These are phyloP conservation scores for Stenocarpella maydis DNA, from an alignment of 2,329 filamentous ascomycete species.

Conservation along the genomic window DNA sequence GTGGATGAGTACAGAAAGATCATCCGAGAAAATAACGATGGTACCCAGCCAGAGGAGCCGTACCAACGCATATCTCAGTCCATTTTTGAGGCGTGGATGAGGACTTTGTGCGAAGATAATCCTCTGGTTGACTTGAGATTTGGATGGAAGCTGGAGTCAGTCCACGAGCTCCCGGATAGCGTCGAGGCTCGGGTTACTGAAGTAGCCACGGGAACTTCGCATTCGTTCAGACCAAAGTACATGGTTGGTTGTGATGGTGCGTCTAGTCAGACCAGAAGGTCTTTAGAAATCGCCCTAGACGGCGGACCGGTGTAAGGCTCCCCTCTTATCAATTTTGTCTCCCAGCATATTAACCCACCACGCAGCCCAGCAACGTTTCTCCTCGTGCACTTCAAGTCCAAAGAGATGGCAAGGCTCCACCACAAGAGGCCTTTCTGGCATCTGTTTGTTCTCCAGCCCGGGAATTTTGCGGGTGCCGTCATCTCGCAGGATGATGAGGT, in stretches of 20 bases:
- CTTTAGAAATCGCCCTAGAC: slow-evolving; percentile 24
- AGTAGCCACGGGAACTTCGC: no score
- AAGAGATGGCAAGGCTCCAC: slow-evolving; percentile 30
- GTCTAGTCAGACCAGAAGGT: slow-evolving; percentile 14
- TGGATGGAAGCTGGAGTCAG: slow-evolving; percentile 41
- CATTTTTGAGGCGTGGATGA: slow-evolving; percentile 47
- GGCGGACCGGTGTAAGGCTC: slow-evolving; percentile 33
- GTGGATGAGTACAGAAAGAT: no score
- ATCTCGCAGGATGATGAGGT: slow-evolving; percentile 33
- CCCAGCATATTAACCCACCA: slow-evolving; percentile 30
- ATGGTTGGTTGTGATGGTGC: slow-evolving; percentile 30
- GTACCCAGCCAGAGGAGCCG: slow-evolving; percentile 43
- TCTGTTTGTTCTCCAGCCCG: slow-evolving; percentile 33
- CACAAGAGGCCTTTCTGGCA: slow-evolving; percentile 38
- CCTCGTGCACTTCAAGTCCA: slow-evolving; percentile 38
- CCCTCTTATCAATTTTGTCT: not conserved
- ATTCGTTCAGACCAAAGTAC: not conserved
- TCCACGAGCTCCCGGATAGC: not conserved
- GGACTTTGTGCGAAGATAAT: slow-evolving; percentile 37
- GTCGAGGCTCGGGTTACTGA: not conserved
- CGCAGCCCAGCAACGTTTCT: no score
- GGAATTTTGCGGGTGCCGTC: slow-evolving; percentile 6
- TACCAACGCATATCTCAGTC: slow-evolving; percentile 45
- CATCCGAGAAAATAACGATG: slow-evolving; percentile 44
- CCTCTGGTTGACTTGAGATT: slow-evolving; percentile 41